phyloP scores from a whole-genome alignment of 2,329 filamentous ascomycete species.

The Madurella fahalii region DNA sequence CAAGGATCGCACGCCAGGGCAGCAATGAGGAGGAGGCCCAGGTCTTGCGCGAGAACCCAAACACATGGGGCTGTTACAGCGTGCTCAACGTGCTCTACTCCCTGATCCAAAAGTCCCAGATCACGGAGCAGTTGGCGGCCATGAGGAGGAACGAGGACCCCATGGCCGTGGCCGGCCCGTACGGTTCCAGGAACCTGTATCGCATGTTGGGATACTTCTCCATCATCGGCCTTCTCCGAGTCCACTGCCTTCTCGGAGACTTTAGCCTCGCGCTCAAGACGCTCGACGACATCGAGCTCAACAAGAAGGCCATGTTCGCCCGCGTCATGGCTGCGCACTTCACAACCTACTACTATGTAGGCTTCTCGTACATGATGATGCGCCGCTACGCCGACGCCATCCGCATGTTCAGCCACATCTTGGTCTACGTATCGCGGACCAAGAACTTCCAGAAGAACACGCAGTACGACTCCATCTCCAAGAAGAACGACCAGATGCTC shows the following conservation, averaged over 20 bases:
- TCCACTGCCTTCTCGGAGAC: slow-evolving; percentile 94
- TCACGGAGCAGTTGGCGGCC: slow-evolving; percentile 92
- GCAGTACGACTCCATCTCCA: slow-evolving; percentile 96
- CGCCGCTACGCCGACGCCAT: slow-evolving; percentile 98
- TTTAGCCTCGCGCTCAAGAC: slow-evolving; percentile 98
- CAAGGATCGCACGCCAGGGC: slow-evolving; percentile 77
- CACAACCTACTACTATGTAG: slow-evolving; percentile 99
- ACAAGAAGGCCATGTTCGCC: slow-evolving; percentile 99
- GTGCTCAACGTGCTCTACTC: slow-evolving; percentile 99
- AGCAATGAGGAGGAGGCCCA: slow-evolving; percentile 89
- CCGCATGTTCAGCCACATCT: slow-evolving; percentile 99
- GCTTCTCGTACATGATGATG: slow-evolving; percentile 99
- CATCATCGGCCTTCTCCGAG: slow-evolving; percentile 92
- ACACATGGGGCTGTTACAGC: slow-evolving; percentile 99
- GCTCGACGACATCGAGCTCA: slow-evolving; percentile 97
- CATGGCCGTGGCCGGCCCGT: slow-evolving; percentile 83
- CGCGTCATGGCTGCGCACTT: slow-evolving; percentile 99
- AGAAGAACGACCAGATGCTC: slow-evolving; percentile 99
- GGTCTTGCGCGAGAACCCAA: slow-evolving; percentile 90
- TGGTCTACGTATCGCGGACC: slow-evolving; percentile 96
- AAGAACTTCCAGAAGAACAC: slow-evolving; percentile 99
- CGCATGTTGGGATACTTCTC: slow-evolving; percentile 99
- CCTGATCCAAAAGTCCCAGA: slow-evolving; percentile 95
- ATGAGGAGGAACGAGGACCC: slow-evolving; percentile 94
- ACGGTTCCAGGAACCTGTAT: slow-evolving; percentile 90